Evolutionary conservation across 2,329 filamentous ascomycete species (phyloP).

Genomic region (Immersiporthe knoxdaviesiana): DNA sequence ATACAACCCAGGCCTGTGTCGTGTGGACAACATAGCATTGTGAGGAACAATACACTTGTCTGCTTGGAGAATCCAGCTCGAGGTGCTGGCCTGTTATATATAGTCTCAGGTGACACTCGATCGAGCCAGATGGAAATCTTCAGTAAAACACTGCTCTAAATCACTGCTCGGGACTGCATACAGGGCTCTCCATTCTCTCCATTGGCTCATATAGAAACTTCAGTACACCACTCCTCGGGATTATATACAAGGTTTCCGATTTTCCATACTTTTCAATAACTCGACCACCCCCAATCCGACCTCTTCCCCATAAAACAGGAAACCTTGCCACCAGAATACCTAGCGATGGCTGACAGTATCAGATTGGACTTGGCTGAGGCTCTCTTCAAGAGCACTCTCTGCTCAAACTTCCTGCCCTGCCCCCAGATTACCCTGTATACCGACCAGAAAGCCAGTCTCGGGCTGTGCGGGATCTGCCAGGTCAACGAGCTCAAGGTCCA

Average conservation of each 20-base stretch:
- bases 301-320: too few species aligned
- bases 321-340: background rate
- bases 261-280: too few species aligned
- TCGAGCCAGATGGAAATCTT: background rate
- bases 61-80: too few species aligned
- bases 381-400: conserved; percentile 11
- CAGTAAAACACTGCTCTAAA: too few species aligned
- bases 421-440: conserved; percentile 17
- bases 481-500: conserved; percentile 13
- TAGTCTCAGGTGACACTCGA: background rate
- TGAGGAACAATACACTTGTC: background rate
- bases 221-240: too few species aligned
- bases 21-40: background rate
- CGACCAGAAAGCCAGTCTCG: conserved; percentile 1
- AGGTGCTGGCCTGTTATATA: background rate
- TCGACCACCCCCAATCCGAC: background rate
- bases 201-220: background rate
- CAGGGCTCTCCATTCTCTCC: background rate
- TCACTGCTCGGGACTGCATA: background rate
- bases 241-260: too few species aligned
- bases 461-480: conserved; percentile 18
- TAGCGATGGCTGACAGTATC: background rate
- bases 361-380: conserved; percentile 3
- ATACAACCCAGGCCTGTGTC: background rate
- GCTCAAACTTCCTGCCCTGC: conserved; percentile 22